Base-by-base conservation (phyloP, 768 basidiomycete species). In the Trametes sanguinea region DNA sequence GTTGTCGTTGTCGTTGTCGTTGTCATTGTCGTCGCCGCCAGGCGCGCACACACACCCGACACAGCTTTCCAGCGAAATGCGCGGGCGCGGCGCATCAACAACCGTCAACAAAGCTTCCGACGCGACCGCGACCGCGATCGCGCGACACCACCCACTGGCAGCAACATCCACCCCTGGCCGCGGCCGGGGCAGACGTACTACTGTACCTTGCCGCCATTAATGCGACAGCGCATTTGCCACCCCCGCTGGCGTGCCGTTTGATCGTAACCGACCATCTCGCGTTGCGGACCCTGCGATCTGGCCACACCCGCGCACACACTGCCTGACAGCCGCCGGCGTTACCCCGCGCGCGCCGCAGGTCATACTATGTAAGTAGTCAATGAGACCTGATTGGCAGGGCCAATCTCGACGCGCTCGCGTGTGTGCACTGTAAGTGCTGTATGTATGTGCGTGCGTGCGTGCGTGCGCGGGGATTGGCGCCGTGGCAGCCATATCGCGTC, bases 31-130 rank as follows among this genome's bases (percentile, higher is more conserved):
- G 22, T 6, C 42, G 42, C 42, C 42, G n/a, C 43, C 16, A 29
- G 2, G 30, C 17, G 30, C 42, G 27, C 57, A 58, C 48, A 58
- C 50, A 58, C 57, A 2, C 47, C 2, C 29, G 42, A 39, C 57
- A 58, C 57, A 58, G 57, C 57, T 33, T 51, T 22, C 22, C 47
- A 37, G 37, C 35, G 14, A 16, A 51, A 22, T n/a, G 43, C 32
- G 17, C 11, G 43, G 11, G 43, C 22, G 51, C 60, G 60, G 27
- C 48, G 50, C 61, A 56, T 56, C 61, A 57, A 51, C 61, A 62
- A 56, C 54, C 42, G 50, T 52, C 54, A 52, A 57, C 54, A 62
- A 51, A 14, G 14, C 52, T 47, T 14, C 44, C 35, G 35, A 37
- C 35, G 35, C 35, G 35, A 37, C 35, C 11, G 7, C 16, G 14